These are phyloP conservation scores for Chaetomiaceae sp. DNA, from an alignment of 2,329 filamentous ascomycete species.

Conservation along the genomic window DNA sequence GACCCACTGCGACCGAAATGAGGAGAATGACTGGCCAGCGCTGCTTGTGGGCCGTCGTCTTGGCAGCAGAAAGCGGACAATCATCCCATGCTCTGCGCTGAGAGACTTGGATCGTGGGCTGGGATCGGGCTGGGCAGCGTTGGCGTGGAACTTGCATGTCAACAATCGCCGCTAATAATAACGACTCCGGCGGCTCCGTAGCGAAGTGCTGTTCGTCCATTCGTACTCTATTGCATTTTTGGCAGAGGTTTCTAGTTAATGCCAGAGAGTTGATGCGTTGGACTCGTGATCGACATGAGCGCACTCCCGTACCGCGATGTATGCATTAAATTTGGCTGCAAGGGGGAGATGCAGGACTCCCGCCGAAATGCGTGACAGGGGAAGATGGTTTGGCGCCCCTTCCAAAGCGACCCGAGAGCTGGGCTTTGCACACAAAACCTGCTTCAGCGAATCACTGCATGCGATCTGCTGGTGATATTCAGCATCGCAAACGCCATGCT, in stretches of 20 bases:
- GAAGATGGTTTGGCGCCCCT: no score
- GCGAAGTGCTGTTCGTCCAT: no score
- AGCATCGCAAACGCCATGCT: no score
- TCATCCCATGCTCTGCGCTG: neutral
- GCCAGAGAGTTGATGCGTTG: no score
- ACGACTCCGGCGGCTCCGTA: no score
- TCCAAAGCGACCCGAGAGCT: no score
- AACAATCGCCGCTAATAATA: neutral
- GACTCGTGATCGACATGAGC: no score
- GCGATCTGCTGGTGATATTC: no score
- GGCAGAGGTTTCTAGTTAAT: no score
- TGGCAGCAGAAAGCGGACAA: slow-evolving; percentile 8
- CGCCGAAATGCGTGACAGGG: neutral
- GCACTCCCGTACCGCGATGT: neutral
- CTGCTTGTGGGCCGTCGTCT: neutral
- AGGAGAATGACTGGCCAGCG: slow-evolving; percentile 3
- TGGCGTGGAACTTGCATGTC: neutral
- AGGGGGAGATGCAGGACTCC: neutral
- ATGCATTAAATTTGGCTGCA: neutral
- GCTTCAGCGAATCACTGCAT: neutral
- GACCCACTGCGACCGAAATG: neutral
- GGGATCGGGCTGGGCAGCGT: neutral
- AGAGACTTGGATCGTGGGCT: neutral
- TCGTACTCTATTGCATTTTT: no score
- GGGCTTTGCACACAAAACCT: neutral